Evolutionary conservation across 139 green algal species (phyloP).

Genomic region (Micromonas commoda): DNA sequence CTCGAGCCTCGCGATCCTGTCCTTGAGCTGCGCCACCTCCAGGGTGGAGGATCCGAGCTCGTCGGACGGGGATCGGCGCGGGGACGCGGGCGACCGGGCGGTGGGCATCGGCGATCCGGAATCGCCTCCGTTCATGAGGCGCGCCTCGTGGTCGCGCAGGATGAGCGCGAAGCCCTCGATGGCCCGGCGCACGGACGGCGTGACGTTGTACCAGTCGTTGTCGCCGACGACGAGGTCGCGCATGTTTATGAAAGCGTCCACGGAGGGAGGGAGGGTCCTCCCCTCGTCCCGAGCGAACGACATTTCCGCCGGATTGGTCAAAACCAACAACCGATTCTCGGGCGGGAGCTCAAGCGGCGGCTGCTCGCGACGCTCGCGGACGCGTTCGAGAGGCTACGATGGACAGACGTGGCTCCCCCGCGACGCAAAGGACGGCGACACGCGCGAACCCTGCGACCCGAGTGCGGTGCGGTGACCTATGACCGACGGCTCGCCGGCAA

Average conservation of each 20-base stretch:
- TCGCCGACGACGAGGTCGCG: not conserved
- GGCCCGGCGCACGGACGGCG: constrained; percentile 11
- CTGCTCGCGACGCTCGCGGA: too few relatives aligned
- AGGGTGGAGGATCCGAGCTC: not conserved
- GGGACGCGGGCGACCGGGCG: too few relatives aligned
- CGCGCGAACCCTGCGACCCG: too few relatives aligned
- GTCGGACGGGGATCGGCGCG: not conserved
- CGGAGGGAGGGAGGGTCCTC: not conserved
- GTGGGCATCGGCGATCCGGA: not conserved
- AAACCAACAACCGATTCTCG: too few relatives aligned
- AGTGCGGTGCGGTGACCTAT: too few relatives aligned
- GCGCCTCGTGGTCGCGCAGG: not conserved
- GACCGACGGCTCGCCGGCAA: too few relatives aligned
- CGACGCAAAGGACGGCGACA: too few relatives aligned
- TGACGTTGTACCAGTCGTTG: not conserved
- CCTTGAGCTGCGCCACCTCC: not conserved
- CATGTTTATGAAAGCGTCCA: not conserved
- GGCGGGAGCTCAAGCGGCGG: too few relatives aligned
- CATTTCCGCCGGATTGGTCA: too few relatives aligned
- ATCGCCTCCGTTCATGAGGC: not conserved
- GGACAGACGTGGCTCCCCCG: too few relatives aligned
- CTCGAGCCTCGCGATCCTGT: not conserved
- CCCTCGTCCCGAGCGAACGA: too few relatives aligned
- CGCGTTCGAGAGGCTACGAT: too few relatives aligned
- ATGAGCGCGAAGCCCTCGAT: constrained; percentile 10